These are phyloP conservation scores for Prunus dulcis DNA, from an alignment of 306 rosid genomes.

Conservation along the genomic window DNA sequence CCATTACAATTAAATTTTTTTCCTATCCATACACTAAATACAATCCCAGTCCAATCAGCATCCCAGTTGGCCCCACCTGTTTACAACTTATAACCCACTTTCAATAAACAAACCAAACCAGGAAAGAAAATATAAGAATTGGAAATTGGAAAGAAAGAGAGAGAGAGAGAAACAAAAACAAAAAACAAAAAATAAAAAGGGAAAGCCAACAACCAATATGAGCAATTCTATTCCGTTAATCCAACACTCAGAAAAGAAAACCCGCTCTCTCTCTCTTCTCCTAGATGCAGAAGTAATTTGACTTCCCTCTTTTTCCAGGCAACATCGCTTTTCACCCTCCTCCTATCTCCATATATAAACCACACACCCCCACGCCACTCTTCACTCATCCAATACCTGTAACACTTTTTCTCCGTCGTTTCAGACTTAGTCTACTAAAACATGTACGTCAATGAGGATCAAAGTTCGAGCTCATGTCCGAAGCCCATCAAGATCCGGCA, in stretches of 20 bases:
- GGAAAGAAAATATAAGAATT: too few relatives aligned
- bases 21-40: neutral
- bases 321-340: neutral
- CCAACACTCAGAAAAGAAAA: too few relatives aligned
- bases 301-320: neutral
- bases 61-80: neutral
- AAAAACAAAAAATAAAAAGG: too few relatives aligned
- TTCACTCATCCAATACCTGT: neutral
- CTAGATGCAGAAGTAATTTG: neutral
- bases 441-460: conserved; percentile 20
- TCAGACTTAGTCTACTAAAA: neutral
- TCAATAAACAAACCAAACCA: too few relatives aligned
- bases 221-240: too few relatives aligned
- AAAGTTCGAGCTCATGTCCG: neutral
- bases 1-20: rapidly evolving
- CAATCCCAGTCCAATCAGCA: too few relatives aligned
- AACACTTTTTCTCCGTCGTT: neutral
- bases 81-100: neutral
- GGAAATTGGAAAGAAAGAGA: too few relatives aligned
- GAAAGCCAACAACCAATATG: neutral
- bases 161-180: too few relatives aligned
- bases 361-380: neutral
- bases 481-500: conserved; percentile 45
- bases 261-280: too few relatives aligned
- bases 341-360: neutral